phyloP scores from a whole-genome alignment of 2,329 filamentous ascomycete genomes.

The Aspergillus brunneoviolaceus region DNA sequence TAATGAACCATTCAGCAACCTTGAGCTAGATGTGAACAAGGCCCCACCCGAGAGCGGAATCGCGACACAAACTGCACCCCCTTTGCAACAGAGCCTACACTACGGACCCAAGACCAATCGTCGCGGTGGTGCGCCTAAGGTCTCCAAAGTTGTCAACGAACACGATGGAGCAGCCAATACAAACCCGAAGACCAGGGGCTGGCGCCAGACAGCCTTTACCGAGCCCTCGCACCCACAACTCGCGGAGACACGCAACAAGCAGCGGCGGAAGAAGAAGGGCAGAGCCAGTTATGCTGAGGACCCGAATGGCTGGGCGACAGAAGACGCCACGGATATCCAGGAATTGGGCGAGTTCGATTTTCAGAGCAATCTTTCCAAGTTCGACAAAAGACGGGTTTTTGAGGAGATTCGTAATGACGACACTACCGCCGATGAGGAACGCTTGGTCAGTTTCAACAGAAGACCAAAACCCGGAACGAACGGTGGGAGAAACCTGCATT shows the following conservation, averaged over 20 bases:
- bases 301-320: constrained; percentile 88
- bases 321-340: constrained; percentile 91
- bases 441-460: constrained; percentile 88
- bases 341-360: constrained; percentile 96
- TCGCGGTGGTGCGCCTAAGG: constrained; percentile 47
- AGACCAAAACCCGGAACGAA: constrained; percentile 64
- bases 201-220: constrained; percentile 66
- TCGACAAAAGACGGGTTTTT: constrained; percentile 90
- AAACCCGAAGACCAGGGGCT: constrained; percentile 59
- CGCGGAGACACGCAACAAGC: constrained; percentile 31
- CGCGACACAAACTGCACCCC: constrained; percentile 11
- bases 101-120: constrained; percentile 43
- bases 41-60: constrained; percentile 9
- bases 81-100: constrained; percentile 26
- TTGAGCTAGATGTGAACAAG: constrained; percentile 35
- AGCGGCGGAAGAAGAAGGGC: constrained; percentile 49
- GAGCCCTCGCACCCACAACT: constrained; percentile 53
- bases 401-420: constrained; percentile 89
- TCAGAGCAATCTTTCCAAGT: constrained; percentile 82
- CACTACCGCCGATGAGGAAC: constrained; percentile 80
- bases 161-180: constrained; percentile 34
- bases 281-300: constrained; percentile 51
- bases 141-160: constrained; percentile 36
- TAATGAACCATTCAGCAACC: constrained; percentile 47
- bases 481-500: constrained; percentile 86